Evolutionary conservation across 805 yeast genomes (phyloP), one percentile per base, ranked within the genome.

Genomic region (Metschnikowia bowlesiae): DNA sequence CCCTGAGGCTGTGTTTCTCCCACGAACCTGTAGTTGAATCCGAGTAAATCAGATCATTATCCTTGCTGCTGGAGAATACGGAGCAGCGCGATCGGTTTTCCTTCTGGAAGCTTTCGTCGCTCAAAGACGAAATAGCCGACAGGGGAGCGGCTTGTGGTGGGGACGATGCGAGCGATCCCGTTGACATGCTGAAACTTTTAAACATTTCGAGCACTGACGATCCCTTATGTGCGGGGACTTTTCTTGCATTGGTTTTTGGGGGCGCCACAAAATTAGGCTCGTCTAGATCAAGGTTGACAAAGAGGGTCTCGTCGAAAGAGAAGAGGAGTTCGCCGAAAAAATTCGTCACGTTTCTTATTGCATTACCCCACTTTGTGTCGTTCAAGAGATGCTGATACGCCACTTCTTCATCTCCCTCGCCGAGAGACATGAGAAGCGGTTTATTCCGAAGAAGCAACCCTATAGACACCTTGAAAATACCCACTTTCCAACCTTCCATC

Each of bases 401-500:
- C 10, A 73, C 74, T 49, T 73, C 78, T 54, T 71, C 77, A 53
- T 72, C 75, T 9, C 69, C 72, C 29, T 53, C 49, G 16, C 47
- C 54, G 32, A 58, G 55, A 6, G 58, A 50, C 71, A 71, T 69
- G 47, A 73, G 64, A 18, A 73, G 75, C 18, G 74, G 73, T 47
- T 74, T 68, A 61, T 83, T 83, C 18, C 73, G 69, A 22, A 74
- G 60, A 39, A 83, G 65, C 18, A 83, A 67, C 0, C 83, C 81
- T 36, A 82, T 55, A 1, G 84, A 80, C 13, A 80, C 74, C 54
- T 84, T 76, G 65, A 83, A 74, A 50, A 82, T 61, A 1, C 75
- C 60, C 66, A 76, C 60, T 68, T 75, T 64, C 83, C 79, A 63
- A 71, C 87, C 79, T 73, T 85, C 64, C 69, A 74, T 55, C 65